phyloP scores from a whole-genome alignment of 2,329 filamentous ascomycete genomes.

The Epichloe gansuensis region DNA sequence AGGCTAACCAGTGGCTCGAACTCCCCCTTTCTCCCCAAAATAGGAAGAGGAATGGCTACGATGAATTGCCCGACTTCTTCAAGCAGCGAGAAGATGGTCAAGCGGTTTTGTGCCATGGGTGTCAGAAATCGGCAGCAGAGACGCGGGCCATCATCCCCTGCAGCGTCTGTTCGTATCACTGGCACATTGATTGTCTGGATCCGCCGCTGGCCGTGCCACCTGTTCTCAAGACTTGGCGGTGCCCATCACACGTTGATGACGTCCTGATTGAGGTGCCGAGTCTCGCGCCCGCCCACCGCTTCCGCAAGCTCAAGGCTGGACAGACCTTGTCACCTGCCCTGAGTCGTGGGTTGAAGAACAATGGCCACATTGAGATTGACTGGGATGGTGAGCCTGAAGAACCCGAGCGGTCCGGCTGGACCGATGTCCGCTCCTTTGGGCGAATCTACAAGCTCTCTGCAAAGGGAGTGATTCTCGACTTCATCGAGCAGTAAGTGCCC shows the following conservation, averaged over 20 bases:
- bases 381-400: slow-evolving; percentile 45
- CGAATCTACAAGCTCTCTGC: slow-evolving; percentile 52
- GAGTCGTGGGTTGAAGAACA: slow-evolving; percentile 55
- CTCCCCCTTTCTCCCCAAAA: background rate
- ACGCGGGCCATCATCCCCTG: slow-evolving; percentile 69
- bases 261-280: slow-evolving; percentile 49
- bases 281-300: slow-evolving; percentile 48
- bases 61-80: slow-evolving; percentile 55
- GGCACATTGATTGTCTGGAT: slow-evolving; percentile 88
- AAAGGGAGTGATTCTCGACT: slow-evolving; percentile 55
- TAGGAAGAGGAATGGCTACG: slow-evolving; percentile 42
- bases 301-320: slow-evolving; percentile 46
- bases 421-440: slow-evolving; percentile 49
- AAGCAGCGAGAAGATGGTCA: slow-evolving; percentile 65
- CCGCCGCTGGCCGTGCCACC: slow-evolving; percentile 74
- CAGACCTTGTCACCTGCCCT: slow-evolving; percentile 39
- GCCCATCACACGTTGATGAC: slow-evolving; percentile 75
- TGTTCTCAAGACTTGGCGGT: slow-evolving; percentile 69
- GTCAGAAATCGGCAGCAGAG: slow-evolving; percentile 51
- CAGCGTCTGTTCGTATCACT: slow-evolving; percentile 68
- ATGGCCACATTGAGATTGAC: slow-evolving; percentile 60
- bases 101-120: slow-evolving; percentile 64
- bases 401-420: slow-evolving; percentile 43
- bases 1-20: background rate
- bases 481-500: slow-evolving; percentile 49